These are phyloP conservation scores for Fraxinus pennsylvanica DNA, from an alignment of 257 asterid genomes.

Conservation along the genomic window DNA sequence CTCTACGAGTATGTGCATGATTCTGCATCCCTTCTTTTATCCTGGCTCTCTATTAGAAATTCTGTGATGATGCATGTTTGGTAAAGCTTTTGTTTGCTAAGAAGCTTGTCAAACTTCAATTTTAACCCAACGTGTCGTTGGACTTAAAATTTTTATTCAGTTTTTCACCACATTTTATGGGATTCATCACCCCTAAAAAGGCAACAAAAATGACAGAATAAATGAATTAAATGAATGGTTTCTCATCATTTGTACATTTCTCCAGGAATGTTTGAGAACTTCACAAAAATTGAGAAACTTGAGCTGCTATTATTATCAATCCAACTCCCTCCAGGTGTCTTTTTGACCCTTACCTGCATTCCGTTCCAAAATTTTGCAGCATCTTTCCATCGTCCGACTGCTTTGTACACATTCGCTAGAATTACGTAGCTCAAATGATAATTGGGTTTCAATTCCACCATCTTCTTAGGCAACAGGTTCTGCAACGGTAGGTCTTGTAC, in stretches of 20 bases:
- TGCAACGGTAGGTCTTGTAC: constrained; percentile 55
- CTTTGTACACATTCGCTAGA: constrained; percentile 66
- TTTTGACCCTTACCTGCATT: constrained; percentile 67
- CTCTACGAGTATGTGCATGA: no score
- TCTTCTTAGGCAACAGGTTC: constrained; percentile 51
- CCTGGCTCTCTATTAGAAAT: no score
- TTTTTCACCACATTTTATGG: no score
- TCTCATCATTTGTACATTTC: constrained; percentile 18
- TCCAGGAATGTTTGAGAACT: constrained; percentile 14
- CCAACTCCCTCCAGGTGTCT: constrained; percentile 83
- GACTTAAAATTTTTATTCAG: no score
- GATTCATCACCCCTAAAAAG: no score
- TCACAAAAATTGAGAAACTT: constrained; percentile 15
- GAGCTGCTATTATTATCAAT: constrained; percentile 42
- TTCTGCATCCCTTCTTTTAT: constrained; percentile 21
- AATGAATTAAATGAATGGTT: not conserved
- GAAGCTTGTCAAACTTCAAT: no score
- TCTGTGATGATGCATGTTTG: no score
- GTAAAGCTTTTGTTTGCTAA: no score
- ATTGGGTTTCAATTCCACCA: constrained; percentile 74
- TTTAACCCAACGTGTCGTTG: not conserved
- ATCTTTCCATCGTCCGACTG: constrained; percentile 77
- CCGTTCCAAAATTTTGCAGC: constrained; percentile 53
- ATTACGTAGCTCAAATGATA: constrained; percentile 77
- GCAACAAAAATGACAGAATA: not conserved